Base-by-base conservation (phyloP, 148 eudicot genomes). In the Salicornia ramosissima region DNA sequence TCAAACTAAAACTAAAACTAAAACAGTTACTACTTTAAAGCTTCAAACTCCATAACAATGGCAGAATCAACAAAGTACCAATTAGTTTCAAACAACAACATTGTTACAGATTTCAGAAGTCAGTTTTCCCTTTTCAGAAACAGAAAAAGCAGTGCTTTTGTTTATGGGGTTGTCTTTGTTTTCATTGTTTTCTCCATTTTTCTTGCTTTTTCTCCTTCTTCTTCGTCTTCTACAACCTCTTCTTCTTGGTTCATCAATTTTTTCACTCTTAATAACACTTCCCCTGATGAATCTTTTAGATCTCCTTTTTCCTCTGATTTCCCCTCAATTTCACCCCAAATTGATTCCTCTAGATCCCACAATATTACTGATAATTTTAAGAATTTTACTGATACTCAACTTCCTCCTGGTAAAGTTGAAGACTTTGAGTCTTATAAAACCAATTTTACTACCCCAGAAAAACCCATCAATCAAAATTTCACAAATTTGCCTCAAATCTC, bases 21-120 rank as follows among this genome's bases (percentile, higher is more conserved):
- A 57, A 53, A 51, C 63, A 62, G 46, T 42, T 58, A 39, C 0
- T 3, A 46, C 14, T 11, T 11, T 0, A 10, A 53, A 40, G 8
- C 13, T 14, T 69, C 28, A 24, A 18, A 31, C 18, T 45, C 30
- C 46, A 7, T 25, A 57, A 69, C 74, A 71, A 24, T 70, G 64
- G 86, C 90, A 91, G 88, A 85, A 33, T 80, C 68, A 31, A 69
- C 88, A 14, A 93, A 93, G 71, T 84, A 86, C 77, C 77, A 82
- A 3, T 42, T 78, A 50, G 77, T 83, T 66, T 65, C 92, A 75
- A 79, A 83, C 65, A 71, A 68, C 39, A 74, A 56, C 74, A 61
- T 86, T 18, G 52, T 85, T 30, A 64, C 89, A 22, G 89, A 93
- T 73, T 39, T 88, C 12, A 88, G 81, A 63, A 52, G 71, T 30